A percentile compares a stretch with the other conserved stretches of the same genome.
These are phyloP conservation scores for Lachancea kluyveri DNA, from an alignment of 805 yeast species.

Conservation along the genomic window DNA sequence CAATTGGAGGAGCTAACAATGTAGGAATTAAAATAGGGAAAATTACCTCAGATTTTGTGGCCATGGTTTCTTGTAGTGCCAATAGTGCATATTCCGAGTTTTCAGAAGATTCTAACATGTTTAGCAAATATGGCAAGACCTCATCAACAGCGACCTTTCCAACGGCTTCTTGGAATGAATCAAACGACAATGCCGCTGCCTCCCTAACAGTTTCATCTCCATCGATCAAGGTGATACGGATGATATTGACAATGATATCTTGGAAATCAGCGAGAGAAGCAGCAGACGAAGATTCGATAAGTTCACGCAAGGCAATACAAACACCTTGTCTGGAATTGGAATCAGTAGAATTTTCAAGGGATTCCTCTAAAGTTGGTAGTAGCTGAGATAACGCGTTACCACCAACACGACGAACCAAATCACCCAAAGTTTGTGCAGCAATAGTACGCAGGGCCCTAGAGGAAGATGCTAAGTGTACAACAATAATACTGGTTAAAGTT, in stretches of 20 bases:
- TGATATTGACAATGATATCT: constrained; percentile 61
- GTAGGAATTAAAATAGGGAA: constrained; percentile 93
- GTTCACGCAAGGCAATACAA: constrained; percentile 85
- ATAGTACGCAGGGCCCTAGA: constrained; percentile 75
- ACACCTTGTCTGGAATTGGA: constrained; percentile 93
- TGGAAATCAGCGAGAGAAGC: constrained; percentile 62
- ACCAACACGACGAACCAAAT: constrained; percentile 90
- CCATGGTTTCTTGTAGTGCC: constrained; percentile 89
- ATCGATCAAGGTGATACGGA: constrained; percentile 76
- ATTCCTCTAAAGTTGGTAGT: constrained; percentile 74
- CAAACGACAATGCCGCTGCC: constrained; percentile 89
- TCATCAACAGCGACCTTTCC: constrained; percentile 87
- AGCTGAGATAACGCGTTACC: constrained; percentile 76
- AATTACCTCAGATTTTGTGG: constrained; percentile 80
- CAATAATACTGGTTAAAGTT: constrained; percentile 70
- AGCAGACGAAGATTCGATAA: constrained; percentile 64
- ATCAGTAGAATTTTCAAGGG: constrained; percentile 52
- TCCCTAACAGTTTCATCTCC: constrained; percentile 68
- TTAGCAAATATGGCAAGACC: constrained; percentile 75
- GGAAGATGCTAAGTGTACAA: constrained; percentile 75
- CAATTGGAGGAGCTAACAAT: constrained; percentile 73
- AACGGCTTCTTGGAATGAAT: constrained; percentile 70
- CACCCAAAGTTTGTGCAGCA: constrained; percentile 93
- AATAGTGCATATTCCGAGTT: constrained; percentile 69
- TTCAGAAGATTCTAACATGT: constrained; percentile 53